These are phyloP conservation scores for Pyrus bretschneideri DNA, from an alignment of 306 rosid genomes.

Conservation along the genomic window DNA sequence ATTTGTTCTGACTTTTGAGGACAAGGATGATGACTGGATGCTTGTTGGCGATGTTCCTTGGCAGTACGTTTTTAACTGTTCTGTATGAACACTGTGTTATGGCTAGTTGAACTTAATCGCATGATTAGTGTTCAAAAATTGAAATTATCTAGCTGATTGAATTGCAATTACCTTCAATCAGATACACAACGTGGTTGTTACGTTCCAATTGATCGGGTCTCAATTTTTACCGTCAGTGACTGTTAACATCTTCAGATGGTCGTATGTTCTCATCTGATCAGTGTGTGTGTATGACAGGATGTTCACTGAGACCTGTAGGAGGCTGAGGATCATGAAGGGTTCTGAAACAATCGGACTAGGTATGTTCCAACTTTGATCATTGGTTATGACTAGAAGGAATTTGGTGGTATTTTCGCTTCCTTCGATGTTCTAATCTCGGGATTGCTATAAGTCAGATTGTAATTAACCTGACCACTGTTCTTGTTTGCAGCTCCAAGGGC, in stretches of 20 bases:
- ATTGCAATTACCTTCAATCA: neutral
- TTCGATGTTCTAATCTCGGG: neutral
- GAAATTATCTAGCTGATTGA: neutral
- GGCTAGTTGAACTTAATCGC: neutral
- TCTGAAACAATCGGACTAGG: constrained; percentile 92
- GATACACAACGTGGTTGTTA: neutral
- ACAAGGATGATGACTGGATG: constrained; percentile 98
- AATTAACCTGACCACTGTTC: neutral
- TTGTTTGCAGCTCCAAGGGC: constrained; percentile 83
- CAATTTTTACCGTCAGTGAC: neutral
- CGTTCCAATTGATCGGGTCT: neutral
- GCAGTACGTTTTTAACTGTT: constrained; percentile 52
- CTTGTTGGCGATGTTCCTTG: constrained; percentile 98
- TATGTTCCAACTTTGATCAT: constrained; percentile 8
- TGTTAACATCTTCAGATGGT: neutral
- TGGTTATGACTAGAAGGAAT: neutral
- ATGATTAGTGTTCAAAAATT: neutral
- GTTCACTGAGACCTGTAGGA: constrained; percentile 72
- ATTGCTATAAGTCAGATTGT: neutral
- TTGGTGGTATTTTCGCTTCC: neutral
- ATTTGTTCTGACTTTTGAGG: constrained; percentile 85
- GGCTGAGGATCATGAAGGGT: constrained; percentile 87
- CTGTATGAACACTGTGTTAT: neutral
- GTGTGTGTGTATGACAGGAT: constrained; percentile 42
- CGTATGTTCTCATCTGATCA: neutral